phyloP scores from a whole-genome alignment of 208 protist species.

The Trypanosoma melophagium region DNA sequence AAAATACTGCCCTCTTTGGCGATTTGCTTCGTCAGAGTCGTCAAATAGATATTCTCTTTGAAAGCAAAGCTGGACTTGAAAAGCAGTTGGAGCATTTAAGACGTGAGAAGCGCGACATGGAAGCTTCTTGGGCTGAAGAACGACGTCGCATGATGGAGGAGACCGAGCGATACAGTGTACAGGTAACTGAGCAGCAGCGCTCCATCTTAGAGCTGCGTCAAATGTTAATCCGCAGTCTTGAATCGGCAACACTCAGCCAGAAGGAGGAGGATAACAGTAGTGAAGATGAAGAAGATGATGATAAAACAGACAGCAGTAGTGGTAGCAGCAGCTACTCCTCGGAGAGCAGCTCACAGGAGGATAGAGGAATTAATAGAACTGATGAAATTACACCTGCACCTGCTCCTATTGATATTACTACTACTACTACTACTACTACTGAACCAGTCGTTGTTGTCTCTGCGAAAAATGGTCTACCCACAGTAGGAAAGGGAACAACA shows the following conservation, averaged over 20 bases:
- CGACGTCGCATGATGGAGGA: constrained; percentile 56
- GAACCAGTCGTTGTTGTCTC: too few relatives aligned
- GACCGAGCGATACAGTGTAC: constrained; percentile 70
- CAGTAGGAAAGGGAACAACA: too few relatives aligned
- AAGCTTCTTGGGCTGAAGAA: constrained; percentile 65
- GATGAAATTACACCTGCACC: not conserved
- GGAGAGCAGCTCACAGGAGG: constrained; percentile 2
- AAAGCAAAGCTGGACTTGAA: constrained; percentile 57
- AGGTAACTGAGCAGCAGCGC: constrained; percentile 84
- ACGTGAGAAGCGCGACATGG: constrained; percentile 58
- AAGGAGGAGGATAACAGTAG: constrained; percentile 9
- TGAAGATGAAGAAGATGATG: constrained; percentile 12
- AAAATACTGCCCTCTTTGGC: constrained; percentile 83
- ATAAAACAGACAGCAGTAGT: constrained; percentile 25
- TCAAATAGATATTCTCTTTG: constrained; percentile 74
- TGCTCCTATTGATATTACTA: too few relatives aligned
- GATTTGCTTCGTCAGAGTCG: constrained; percentile 77
- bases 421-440: too few relatives aligned
- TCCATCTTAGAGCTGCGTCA: constrained; percentile 78
- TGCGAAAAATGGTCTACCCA: too few relatives aligned
- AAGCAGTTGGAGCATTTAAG: constrained; percentile 62
- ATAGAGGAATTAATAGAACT: constrained; percentile 7
- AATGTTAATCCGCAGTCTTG: constrained; percentile 80
- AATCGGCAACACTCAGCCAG: constrained; percentile 18
- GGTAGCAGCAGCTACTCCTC: constrained; percentile 25